Percentiles rank a stretch among this genome's conserved stretches.
Conservation (phyloP, 169 alveolate genomes). For the Plasmodium inui region DNA sequence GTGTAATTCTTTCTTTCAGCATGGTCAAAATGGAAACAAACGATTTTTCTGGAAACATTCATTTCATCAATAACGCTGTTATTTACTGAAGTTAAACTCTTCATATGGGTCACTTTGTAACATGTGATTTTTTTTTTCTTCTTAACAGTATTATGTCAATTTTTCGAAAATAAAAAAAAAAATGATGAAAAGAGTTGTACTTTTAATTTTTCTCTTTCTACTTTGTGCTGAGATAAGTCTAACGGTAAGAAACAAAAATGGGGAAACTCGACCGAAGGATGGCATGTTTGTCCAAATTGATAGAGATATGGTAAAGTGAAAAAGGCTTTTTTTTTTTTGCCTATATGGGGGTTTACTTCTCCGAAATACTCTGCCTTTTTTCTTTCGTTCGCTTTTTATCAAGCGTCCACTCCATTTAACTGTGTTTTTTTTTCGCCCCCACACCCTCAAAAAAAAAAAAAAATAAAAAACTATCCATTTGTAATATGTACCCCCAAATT, state of each 20-base stretch:
- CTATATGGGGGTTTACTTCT: not conserved
- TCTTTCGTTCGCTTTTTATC: not conserved
- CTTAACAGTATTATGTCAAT: not conserved
- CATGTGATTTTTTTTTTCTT: not conserved
- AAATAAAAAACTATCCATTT: not conserved
- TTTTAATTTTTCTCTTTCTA: constrained; percentile 25
- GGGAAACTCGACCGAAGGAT: not conserved
- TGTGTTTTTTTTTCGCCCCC: not conserved
- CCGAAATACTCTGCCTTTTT: not conserved
- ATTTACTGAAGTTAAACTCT: constrained; percentile 28
- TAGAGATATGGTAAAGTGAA: constrained; percentile 65
- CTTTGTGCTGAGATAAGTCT: constrained; percentile 10
- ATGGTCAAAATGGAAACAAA: not conserved
- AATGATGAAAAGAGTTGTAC: constrained; percentile 19
- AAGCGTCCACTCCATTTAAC: not conserved
- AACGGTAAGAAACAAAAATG: not conserved
- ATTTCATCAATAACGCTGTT: not conserved
- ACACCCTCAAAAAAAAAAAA: not conserved
- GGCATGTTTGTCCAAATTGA: constrained; percentile 50
- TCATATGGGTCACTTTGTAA: not conserved
- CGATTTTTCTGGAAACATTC: not conserved
- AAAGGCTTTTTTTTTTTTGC: not conserved
- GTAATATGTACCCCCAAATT: not conserved
- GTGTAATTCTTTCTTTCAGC: not conserved
- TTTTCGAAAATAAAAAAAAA: constrained; percentile 14